phyloP scores from a whole-genome alignment of 352 stramenopile species.

The Phytophthora pseudosyringae region DNA sequence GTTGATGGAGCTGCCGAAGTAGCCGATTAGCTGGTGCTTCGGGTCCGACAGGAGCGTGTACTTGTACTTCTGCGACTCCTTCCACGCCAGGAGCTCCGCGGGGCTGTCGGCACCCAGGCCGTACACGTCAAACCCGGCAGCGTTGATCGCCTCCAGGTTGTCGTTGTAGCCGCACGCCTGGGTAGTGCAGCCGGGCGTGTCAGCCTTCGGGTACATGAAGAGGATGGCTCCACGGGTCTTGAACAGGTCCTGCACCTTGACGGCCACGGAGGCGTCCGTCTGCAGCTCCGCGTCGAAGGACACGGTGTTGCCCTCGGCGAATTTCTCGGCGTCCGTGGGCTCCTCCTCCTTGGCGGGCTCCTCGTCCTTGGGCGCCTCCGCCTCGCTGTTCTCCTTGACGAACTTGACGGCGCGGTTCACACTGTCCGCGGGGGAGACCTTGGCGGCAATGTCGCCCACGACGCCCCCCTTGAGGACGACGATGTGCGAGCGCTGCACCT shows the following conservation, averaged over 20 bases:
- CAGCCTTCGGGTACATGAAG: constrained; percentile 90
- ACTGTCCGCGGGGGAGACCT: constrained; percentile 80
- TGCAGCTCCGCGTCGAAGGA: constrained; percentile 71
- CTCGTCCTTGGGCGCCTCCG: constrained; percentile 17
- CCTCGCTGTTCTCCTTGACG: constrained; percentile 51
- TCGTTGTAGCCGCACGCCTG: constrained; percentile 89
- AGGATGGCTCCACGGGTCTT: constrained; percentile 82
- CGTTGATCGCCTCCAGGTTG: constrained; percentile 77
- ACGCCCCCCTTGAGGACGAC: constrained; percentile 82
- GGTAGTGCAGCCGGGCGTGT: constrained; percentile 85
- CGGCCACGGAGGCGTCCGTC: constrained; percentile 62
- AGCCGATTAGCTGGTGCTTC: constrained; percentile 74
- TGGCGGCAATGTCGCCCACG: constrained; percentile 78
- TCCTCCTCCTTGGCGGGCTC: constrained; percentile 28
- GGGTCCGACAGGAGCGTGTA: constrained; percentile 87
- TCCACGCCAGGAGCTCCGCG: constrained; percentile 74
- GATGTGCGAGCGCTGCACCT: constrained; percentile 87
- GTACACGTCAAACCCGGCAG: constrained; percentile 83
- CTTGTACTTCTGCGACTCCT: constrained; percentile 78
- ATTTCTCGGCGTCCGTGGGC: constrained; percentile 21
- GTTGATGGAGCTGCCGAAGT: constrained; percentile 80
- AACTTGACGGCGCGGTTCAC: constrained; percentile 79
- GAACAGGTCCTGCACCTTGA: constrained; percentile 77
- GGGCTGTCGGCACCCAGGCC: constrained; percentile 78
- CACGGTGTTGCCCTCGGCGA: constrained; percentile 55